Evolutionary conservation across 768 basidiomycete genomes (phyloP).

Genomic region (Russula brevipes): DNA sequence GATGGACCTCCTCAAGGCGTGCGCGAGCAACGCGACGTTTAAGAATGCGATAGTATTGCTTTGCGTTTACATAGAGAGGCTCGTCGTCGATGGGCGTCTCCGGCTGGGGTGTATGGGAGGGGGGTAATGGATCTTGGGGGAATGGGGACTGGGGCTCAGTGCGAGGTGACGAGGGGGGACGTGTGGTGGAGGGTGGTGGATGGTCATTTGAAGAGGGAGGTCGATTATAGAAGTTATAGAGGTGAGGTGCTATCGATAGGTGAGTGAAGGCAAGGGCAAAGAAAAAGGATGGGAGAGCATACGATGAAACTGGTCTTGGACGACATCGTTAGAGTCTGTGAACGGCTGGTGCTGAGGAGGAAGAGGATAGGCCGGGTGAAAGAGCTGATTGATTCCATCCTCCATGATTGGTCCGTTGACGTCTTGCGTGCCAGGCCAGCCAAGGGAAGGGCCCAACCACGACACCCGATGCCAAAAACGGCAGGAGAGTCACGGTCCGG

Average conservation of each 20-base stretch:
- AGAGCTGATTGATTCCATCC: slow-evolving; percentile 58
- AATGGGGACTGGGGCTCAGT: slow-evolving; percentile 11
- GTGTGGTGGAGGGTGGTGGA: slow-evolving; percentile 24
- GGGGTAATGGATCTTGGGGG: slow-evolving; percentile 13
- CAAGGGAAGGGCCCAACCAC: neutral
- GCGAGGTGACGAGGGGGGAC: slow-evolving; percentile 19
- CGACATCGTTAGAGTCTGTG: slow-evolving; percentile 31
- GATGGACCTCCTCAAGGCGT: slow-evolving; percentile 88
- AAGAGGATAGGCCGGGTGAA: slow-evolving; percentile 52
- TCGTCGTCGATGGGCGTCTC: slow-evolving; percentile 75
- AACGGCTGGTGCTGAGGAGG: slow-evolving; percentile 34
- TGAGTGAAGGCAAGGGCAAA: slow-evolving; percentile 19
- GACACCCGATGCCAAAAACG: too few species aligned
- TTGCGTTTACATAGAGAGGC: slow-evolving; percentile 98
- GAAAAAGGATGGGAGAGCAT: slow-evolving; percentile 1
- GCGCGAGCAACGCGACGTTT: slow-evolving; percentile 90
- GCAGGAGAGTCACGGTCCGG: neutral
- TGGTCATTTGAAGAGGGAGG: slow-evolving; percentile 31
- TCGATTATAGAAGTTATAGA: slow-evolving; percentile 25
- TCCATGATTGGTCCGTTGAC: slow-evolving; percentile 29
- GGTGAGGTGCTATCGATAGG: slow-evolving; percentile 18
- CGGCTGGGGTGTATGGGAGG: slow-evolving; percentile 34
- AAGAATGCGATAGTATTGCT: slow-evolving; percentile 98
- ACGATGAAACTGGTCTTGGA: slow-evolving; percentile 23
- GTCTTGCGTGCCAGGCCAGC: neutral